A percentile compares a stretch with the other conserved stretches of the same genome.
These are phyloP conservation scores for Naumovozyma baii DNA, from an alignment of 805 yeast species.

Conservation along the genomic window DNA sequence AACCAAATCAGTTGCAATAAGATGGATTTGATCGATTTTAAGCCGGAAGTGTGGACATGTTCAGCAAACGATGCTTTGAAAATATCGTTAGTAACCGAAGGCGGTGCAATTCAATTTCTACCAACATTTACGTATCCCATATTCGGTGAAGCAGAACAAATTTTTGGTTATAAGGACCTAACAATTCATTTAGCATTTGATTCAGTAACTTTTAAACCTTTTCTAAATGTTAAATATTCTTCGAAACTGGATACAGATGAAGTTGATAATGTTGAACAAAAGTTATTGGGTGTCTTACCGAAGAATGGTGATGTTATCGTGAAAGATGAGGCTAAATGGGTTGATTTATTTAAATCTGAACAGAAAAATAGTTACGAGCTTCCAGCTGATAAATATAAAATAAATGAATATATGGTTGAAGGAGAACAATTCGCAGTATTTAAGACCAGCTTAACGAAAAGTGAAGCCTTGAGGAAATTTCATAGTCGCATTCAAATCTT, in stretches of 20 bases:
- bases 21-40: slow-evolving; percentile 23
- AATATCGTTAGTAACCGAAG: slow-evolving; percentile 51
- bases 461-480: slow-evolving; percentile 29
- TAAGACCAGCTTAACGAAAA: slow-evolving; percentile 29
- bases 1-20: neutral
- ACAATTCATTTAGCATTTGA: slow-evolving; percentile 64
- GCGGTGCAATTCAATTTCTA: slow-evolving; percentile 54
- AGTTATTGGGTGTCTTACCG: slow-evolving; percentile 53
- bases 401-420: slow-evolving; percentile 29
- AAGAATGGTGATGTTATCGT: slow-evolving; percentile 41
- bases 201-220: slow-evolving; percentile 62
- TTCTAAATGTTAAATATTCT: slow-evolving; percentile 49
- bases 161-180: slow-evolving; percentile 73
- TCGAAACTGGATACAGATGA: slow-evolving; percentile 44
- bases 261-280: slow-evolving; percentile 49
- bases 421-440: slow-evolving; percentile 42
- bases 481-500: slow-evolving; percentile 69
- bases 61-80: slow-evolving; percentile 62
- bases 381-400: slow-evolving; percentile 31
- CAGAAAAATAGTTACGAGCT: slow-evolving; percentile 30
- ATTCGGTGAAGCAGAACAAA: slow-evolving; percentile 82
- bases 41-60: slow-evolving; percentile 66
- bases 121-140: slow-evolving; percentile 89
- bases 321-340: slow-evolving; percentile 64
- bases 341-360: slow-evolving; percentile 43